Conservation (phyloP, 164 flowering plant species). For the Magnolia changhungtana region DNA sequence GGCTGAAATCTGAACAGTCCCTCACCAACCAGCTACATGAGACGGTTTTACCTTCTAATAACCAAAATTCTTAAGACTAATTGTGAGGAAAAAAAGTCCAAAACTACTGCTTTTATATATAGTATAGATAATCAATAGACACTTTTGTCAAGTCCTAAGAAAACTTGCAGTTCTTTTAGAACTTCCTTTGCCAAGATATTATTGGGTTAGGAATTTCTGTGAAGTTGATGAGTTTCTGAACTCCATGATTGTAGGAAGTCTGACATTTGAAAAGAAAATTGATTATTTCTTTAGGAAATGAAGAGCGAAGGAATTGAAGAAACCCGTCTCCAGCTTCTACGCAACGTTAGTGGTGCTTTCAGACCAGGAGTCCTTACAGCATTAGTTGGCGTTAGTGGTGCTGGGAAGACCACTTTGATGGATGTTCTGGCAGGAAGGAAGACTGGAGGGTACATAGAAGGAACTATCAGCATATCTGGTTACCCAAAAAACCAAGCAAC, state of each 20-base stretch:
- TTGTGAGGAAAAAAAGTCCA: no score
- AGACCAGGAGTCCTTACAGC: conserved; percentile 65
- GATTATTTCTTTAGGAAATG: conserved; percentile 47
- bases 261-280: background rate
- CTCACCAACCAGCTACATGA: no score
- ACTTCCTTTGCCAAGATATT: background rate
- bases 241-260: background rate
- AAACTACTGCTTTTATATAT: no score
- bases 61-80: no score
- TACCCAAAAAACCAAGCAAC: conserved; percentile 57
- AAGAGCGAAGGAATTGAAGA: conserved; percentile 49
- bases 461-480: conserved; percentile 52
- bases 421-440: conserved; percentile 68
- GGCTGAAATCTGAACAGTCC: no score
- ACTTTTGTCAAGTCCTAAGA: background rate
- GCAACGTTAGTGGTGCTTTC: conserved; percentile 62
- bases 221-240: background rate
- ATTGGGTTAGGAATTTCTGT: no score
- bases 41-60: no score
- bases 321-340: conserved; percentile 46
- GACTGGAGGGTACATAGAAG: conserved; percentile 61
- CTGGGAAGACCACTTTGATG: conserved; percentile 74
- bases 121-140: no score
- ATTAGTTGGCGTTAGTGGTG: conserved; percentile 65
- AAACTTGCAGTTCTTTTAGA: background rate